phyloP scores from a whole-genome alignment of 2,329 filamentous ascomycete species.

The Monilinia aucupariae region DNA sequence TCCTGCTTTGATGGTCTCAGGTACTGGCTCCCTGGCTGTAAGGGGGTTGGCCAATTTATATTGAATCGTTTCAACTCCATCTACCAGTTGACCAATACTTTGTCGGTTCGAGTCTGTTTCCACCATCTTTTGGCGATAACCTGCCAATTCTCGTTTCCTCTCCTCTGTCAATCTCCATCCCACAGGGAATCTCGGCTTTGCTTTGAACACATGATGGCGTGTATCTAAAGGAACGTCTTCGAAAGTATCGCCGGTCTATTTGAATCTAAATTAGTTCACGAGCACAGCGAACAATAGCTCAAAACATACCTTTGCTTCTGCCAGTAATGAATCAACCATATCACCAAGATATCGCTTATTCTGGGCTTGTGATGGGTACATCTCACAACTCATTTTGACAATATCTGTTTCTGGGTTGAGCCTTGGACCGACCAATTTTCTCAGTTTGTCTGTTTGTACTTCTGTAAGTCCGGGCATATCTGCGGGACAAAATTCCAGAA shows the following conservation, averaged over 20 bases:
- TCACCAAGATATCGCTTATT: constrained; percentile 95
- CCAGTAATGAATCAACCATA: constrained; percentile 65
- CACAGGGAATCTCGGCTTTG: constrained; percentile 66
- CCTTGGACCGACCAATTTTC: constrained; percentile 77
- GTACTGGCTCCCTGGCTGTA: constrained; percentile 23
- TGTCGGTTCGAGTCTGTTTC: constrained; percentile 50
- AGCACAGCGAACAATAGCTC: neutral
- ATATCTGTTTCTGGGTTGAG: constrained; percentile 81
- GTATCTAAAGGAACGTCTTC: constrained; percentile 85
- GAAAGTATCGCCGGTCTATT: constrained; percentile 72
- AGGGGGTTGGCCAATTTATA: constrained; percentile 33
- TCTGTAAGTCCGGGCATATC: constrained; percentile 65
- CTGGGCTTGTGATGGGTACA: constrained; percentile 81
- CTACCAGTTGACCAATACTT: constrained; percentile 52
- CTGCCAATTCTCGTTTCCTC: constrained; percentile 60
- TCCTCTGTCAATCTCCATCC: constrained; percentile 75
- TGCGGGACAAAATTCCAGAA: constrained; percentile 75
- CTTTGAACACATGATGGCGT: constrained; percentile 70
- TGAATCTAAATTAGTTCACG: constrained; percentile 24
- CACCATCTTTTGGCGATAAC: constrained; percentile 47
- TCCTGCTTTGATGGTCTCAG: constrained; percentile 29
- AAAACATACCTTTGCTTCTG: constrained; percentile 59
- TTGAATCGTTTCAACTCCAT: constrained; percentile 49
- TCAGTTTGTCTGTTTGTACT: constrained; percentile 70
- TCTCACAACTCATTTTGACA: constrained; percentile 86